Conservation (phyloP, 129 eudicot genomes). For the Solidago caesia region DNA sequence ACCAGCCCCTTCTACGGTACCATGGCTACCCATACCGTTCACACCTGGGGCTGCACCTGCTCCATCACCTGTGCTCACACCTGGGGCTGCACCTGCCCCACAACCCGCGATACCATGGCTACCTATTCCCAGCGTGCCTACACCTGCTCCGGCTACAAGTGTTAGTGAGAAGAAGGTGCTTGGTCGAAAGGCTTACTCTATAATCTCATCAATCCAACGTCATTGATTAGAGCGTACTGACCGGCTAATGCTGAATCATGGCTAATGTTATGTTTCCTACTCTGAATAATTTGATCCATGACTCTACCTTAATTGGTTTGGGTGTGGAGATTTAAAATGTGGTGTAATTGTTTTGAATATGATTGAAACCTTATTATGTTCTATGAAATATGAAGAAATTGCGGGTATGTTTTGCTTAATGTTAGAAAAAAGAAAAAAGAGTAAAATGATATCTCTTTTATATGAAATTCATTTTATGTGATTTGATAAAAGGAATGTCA, state of each 20-base stretch:
- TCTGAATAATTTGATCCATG: constrained; percentile 16
- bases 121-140: background rate
- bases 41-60: background rate
- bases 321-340: too few relatives aligned
- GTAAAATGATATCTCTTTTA: too few relatives aligned
- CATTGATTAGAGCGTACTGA: background rate
- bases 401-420: too few relatives aligned
- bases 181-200: constrained; percentile 29
- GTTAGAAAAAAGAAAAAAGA: too few relatives aligned
- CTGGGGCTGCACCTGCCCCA: background rate
- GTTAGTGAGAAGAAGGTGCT: constrained; percentile 15
- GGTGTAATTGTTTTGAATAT: too few relatives aligned
- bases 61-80: background rate
- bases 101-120: background rate
- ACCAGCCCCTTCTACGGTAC: too few relatives aligned
- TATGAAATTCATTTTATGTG: too few relatives aligned
- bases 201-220: background rate
- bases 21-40: too few relatives aligned
- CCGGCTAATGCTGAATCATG: background rate
- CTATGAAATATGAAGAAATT: too few relatives aligned
- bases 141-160: background rate
- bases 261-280: constrained; percentile 1
- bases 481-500: too few relatives aligned
- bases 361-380: too few relatives aligned
- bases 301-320: too few relatives aligned